Conservation (phyloP, 139 green algal species). For the Chlorella sp. region DNA sequence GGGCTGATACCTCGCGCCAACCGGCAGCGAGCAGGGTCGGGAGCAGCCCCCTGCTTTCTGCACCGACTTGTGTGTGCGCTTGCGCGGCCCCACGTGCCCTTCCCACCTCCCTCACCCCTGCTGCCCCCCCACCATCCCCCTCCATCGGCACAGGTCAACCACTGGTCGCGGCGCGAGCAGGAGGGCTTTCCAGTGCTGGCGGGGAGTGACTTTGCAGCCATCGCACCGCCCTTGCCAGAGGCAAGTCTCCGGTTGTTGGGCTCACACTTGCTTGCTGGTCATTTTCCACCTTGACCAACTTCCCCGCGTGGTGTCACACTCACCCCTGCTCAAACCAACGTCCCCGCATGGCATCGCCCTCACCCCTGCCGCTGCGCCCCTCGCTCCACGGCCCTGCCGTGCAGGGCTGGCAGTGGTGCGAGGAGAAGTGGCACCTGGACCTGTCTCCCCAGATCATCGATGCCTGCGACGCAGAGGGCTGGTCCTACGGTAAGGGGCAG, state of each 20-base stretch:
- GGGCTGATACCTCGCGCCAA: no score
- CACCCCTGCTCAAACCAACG: not conserved
- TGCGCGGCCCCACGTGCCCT: not conserved
- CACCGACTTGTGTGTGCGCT: no score
- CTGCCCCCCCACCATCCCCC: not conserved
- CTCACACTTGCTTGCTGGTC: not conserved
- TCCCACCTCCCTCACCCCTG: not conserved
- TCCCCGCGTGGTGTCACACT: not conserved
- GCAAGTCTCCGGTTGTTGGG: not conserved
- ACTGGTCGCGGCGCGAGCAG: constrained; percentile 19
- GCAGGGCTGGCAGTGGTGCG: constrained; percentile 62
- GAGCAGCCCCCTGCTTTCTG: no score
- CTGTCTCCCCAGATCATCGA: constrained; percentile 54
- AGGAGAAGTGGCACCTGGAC: constrained; percentile 80
- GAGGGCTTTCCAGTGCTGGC: constrained; percentile 18
- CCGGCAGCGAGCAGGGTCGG: no score
- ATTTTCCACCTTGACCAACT: not conserved
- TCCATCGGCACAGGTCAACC: not conserved
- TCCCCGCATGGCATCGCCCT: not conserved
- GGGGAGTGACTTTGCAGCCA: not conserved
- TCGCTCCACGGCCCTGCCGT: not conserved
- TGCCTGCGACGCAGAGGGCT: constrained; percentile 68
- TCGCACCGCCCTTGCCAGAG: constrained; percentile 25
- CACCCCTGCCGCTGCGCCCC: not conserved
- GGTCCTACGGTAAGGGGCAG: constrained; percentile 70